phyloP scores from a whole-genome alignment of 164 flowering plant genomes.

The Vitis labrusca region DNA sequence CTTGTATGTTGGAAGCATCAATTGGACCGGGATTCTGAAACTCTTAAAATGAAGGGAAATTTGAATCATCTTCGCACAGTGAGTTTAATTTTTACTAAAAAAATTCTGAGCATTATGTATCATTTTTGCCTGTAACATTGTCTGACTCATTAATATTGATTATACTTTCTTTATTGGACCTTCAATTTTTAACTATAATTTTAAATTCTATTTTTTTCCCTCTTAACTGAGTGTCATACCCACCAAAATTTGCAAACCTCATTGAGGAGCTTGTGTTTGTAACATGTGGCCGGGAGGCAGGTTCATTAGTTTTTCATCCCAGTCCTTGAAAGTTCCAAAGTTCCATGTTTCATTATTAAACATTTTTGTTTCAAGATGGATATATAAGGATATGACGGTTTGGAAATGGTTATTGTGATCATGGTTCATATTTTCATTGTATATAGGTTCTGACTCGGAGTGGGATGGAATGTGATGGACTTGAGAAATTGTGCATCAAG shows the following conservation, averaged over 20 bases:
- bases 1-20: constrained; percentile 83
- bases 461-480: constrained; percentile 73
- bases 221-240: too few relatives aligned
- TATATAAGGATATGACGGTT: neutral
- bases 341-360: neutral
- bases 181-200: neutral
- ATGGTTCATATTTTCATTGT: constrained; percentile 11
- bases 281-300: neutral
- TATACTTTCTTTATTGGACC: neutral
- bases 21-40: constrained; percentile 80
- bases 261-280: too few relatives aligned
- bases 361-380: neutral
- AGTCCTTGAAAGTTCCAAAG: neutral
- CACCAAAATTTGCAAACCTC: too few relatives aligned
- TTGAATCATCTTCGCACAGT: constrained; percentile 53
- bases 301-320: neutral
- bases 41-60: constrained; percentile 79
- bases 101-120: neutral
- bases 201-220: too few relatives aligned
- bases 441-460: constrained; percentile 60
- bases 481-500: constrained; percentile 66
- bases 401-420: neutral
- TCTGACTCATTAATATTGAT: neutral
- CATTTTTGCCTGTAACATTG: neutral
- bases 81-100: constrained; percentile 22